Evolutionary conservation across 352 stramenopile genomes (phyloP).

Genomic region (Phytophthora kernoviae): DNA sequence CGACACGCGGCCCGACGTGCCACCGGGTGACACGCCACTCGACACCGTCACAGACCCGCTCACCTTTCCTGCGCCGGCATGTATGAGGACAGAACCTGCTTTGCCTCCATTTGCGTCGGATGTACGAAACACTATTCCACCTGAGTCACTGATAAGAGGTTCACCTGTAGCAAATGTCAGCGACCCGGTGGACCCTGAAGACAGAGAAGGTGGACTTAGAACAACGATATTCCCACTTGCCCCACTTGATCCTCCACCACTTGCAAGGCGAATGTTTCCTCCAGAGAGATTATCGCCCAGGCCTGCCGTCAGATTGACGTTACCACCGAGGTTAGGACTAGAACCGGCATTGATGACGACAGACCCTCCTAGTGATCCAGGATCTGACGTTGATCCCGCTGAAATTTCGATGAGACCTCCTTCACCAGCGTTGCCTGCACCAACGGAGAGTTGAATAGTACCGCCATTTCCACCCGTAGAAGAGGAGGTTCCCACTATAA

Average conservation of each 20-base stretch:
- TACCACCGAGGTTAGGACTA: slow-evolving; percentile 7
- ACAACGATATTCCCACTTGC: slow-evolving; percentile 9
- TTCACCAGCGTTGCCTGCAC: slow-evolving; percentile 8
- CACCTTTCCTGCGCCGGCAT: neutral
- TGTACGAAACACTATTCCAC: too few species aligned
- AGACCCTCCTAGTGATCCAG: slow-evolving; percentile 7
- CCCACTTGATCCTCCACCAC: slow-evolving; percentile 1
- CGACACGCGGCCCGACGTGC: slow-evolving; percentile 14
- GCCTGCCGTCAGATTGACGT: slow-evolving; percentile 9
- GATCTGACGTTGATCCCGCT: slow-evolving; percentile 12
- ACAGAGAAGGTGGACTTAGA: slow-evolving; percentile 2
- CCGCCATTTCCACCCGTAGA: slow-evolving; percentile 19
- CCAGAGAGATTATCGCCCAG: neutral
- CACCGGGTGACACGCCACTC: slow-evolving; percentile 3
- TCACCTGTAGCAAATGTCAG: neutral
- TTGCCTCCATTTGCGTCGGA: too few species aligned
- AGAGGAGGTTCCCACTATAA: slow-evolving; percentile 9
- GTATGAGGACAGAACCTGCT: too few species aligned
- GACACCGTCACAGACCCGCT: neutral
- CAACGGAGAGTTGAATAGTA: slow-evolving; percentile 18
- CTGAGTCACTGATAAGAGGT: too few species aligned
- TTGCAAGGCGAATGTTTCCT: slow-evolving; percentile 13
- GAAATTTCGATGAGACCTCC: slow-evolving; percentile 15
- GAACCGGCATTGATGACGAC: slow-evolving; percentile 7
- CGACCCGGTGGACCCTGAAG: slow-evolving; percentile 8